phyloP scores from a whole-genome alignment of 306 rosid genomes.

The Erythrophleum fordii region DNA sequence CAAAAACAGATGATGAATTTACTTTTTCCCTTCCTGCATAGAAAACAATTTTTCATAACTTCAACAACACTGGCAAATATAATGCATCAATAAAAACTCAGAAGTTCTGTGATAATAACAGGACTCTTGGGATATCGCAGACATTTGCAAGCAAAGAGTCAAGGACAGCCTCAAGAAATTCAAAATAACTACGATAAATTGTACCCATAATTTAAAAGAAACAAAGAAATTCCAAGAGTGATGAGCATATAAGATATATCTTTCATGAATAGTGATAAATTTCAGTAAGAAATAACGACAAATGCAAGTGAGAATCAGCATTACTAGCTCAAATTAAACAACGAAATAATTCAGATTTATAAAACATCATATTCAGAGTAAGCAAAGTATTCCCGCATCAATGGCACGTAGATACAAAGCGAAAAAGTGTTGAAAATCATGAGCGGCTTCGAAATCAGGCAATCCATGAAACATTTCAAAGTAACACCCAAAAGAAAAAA shows the following conservation, averaged over 20 bases:
- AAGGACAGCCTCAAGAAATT: not conserved
- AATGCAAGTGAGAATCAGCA: not conserved
- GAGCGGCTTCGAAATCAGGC: slow-evolving; percentile 8
- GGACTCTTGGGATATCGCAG: no score
- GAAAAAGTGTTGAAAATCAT: slow-evolving; percentile 6
- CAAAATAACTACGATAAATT: no score
- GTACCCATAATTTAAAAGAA: not conserved
- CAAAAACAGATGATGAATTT: not conserved
- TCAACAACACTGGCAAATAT: not conserved
- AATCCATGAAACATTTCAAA: slow-evolving; percentile 14
- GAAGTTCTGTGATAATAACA: not conserved
- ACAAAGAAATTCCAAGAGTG: not conserved
- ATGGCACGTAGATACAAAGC: not conserved
- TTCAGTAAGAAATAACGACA: not conserved
- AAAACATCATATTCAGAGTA: not conserved
- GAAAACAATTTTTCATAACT: not conserved
- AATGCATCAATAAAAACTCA: not conserved
- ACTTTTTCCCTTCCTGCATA: not conserved
- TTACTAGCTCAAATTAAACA: not conserved
- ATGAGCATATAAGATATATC: not conserved
- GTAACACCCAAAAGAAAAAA: no score
- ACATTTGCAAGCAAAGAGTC: not conserved
- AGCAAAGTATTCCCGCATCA: not conserved
- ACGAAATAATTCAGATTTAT: not conserved
- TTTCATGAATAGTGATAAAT: not conserved